phyloP scores from a whole-genome alignment of 768 basidiomycete genomes.

The Pisolithus sp. region DNA sequence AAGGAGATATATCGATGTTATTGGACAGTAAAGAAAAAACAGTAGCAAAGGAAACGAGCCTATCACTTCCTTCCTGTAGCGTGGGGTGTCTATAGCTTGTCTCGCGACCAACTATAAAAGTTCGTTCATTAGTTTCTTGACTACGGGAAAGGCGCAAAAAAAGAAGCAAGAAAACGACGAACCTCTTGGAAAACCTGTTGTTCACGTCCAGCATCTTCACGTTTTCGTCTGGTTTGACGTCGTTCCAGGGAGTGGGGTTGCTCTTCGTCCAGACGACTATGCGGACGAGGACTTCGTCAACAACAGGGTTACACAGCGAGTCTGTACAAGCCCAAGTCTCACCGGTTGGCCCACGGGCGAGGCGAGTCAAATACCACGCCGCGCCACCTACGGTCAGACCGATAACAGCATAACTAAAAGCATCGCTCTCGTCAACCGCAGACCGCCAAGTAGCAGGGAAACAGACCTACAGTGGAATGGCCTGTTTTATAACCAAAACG shows the following conservation, averaged over 20 bases:
- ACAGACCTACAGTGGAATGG: slow-evolving; percentile 41
- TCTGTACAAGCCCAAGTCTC: slow-evolving; percentile 12
- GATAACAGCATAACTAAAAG: slow-evolving; percentile 40
- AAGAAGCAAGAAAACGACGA: slow-evolving; percentile 1
- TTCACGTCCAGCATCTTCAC: slow-evolving; percentile 66
- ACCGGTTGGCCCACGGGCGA: slow-evolving; percentile 54
- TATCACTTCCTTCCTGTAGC: neutral
- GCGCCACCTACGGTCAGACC: slow-evolving; percentile 52
- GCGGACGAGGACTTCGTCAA: slow-evolving; percentile 1
- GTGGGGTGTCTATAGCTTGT: slow-evolving; percentile 47
- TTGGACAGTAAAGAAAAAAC: neutral
- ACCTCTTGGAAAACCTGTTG: slow-evolving; percentile 71
- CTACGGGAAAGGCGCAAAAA: neutral
- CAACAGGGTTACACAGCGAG: neutral
- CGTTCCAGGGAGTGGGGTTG: slow-evolving; percentile 90
- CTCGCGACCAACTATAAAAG: slow-evolving; percentile 61
- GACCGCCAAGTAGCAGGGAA: slow-evolving; percentile 3
- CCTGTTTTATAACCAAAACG: slow-evolving; percentile 25
- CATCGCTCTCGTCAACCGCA: neutral
- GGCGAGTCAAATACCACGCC: slow-evolving; percentile 58
- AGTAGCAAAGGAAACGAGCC: neutral
- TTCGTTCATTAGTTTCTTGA: slow-evolving; percentile 2
- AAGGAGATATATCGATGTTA: neutral
- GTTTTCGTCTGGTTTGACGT: slow-evolving; percentile 66
- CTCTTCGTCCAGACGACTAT: slow-evolving; percentile 54